Percentiles rank a stretch among this genome's conserved stretches.
Conservation (phyloP, 2,329 filamentous ascomycete genomes). For the Fusarium torreyae region DNA sequence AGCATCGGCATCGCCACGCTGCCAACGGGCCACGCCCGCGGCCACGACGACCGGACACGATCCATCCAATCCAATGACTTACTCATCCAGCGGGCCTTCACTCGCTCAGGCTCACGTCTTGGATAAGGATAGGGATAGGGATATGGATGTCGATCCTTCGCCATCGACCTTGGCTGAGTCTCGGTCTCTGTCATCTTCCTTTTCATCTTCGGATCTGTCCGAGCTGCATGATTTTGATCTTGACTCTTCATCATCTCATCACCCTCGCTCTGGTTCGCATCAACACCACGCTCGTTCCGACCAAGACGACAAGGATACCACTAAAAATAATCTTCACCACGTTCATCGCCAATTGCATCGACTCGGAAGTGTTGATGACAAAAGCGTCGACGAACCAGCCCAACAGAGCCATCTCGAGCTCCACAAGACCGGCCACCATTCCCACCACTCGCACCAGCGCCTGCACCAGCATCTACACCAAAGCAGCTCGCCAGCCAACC, state of each 20-base stretch:
- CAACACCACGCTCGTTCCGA: slow-evolving; percentile 40
- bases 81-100: slow-evolving; percentile 56
- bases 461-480: slow-evolving; percentile 44
- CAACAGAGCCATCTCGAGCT: slow-evolving; percentile 25
- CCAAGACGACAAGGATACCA: slow-evolving; percentile 16
- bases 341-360: slow-evolving; percentile 41
- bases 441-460: slow-evolving; percentile 44
- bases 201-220: slow-evolving; percentile 40
- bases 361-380: slow-evolving; percentile 27
- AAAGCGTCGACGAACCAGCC: slow-evolving; percentile 32
- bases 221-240: slow-evolving; percentile 41
- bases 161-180: slow-evolving; percentile 38
- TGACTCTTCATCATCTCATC: slow-evolving; percentile 35
- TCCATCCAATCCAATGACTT: slow-evolving; percentile 52
- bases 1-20: slow-evolving; percentile 47
- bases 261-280: slow-evolving; percentile 38
- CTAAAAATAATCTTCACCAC: slow-evolving; percentile 32
- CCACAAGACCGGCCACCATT: slow-evolving; percentile 47
- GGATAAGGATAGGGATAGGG: slow-evolving; percentile 40
- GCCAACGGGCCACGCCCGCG: slow-evolving; percentile 48
- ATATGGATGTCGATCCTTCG: slow-evolving; percentile 48
- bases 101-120: slow-evolving; percentile 58
- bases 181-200: slow-evolving; percentile 30
- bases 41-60: slow-evolving; percentile 41
- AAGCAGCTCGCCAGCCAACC: slow-evolving; percentile 34